Evolutionary conservation across 2,329 filamentous ascomycete genomes (phyloP).

Genomic region (Aspergillus proliferans): DNA sequence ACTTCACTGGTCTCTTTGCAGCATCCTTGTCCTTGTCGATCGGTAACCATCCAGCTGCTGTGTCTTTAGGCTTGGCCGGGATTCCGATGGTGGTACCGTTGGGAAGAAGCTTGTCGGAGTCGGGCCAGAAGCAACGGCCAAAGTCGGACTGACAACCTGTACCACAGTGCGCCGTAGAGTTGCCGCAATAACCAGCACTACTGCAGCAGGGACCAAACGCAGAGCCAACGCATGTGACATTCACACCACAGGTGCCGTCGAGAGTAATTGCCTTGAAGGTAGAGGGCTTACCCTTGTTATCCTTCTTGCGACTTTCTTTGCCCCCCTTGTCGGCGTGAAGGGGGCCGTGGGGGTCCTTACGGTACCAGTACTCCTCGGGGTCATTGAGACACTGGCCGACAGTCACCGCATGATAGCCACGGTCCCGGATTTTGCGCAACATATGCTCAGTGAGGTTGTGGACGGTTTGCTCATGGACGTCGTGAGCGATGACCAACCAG

Average conservation of each 20-base stretch:
- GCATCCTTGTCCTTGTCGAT: background rate
- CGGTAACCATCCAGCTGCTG: background rate
- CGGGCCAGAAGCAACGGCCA: slow-evolving; percentile 20
- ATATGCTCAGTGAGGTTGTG: slow-evolving; percentile 39
- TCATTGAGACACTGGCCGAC: slow-evolving; percentile 40
- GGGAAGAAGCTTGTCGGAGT: background rate
- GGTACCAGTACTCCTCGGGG: slow-evolving; percentile 36
- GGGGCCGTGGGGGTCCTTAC: slow-evolving; percentile 27
- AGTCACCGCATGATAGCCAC: slow-evolving; percentile 35
- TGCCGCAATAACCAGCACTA: slow-evolving; percentile 24
- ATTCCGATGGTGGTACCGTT: slow-evolving; percentile 14
- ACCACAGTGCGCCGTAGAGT: slow-evolving; percentile 24
- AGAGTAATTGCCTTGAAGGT: slow-evolving; percentile 13
- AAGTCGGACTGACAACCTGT: slow-evolving; percentile 24
- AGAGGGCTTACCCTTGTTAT: slow-evolving; percentile 5
- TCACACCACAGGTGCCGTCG: slow-evolving; percentile 30
- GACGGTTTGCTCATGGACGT: slow-evolving; percentile 39
- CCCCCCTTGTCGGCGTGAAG: background rate
- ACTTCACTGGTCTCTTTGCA: slow-evolving; percentile 5
- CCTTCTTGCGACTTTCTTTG: background rate
- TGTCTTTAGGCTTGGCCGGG: slow-evolving; percentile 11
- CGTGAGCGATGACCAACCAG: slow-evolving; percentile 38
- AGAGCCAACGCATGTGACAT: slow-evolving; percentile 30
- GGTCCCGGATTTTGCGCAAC: slow-evolving; percentile 24
- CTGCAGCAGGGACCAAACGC: slow-evolving; percentile 30